Conservation (phyloP, 208 protist species). For the Leishmania lainsoni region DNA sequence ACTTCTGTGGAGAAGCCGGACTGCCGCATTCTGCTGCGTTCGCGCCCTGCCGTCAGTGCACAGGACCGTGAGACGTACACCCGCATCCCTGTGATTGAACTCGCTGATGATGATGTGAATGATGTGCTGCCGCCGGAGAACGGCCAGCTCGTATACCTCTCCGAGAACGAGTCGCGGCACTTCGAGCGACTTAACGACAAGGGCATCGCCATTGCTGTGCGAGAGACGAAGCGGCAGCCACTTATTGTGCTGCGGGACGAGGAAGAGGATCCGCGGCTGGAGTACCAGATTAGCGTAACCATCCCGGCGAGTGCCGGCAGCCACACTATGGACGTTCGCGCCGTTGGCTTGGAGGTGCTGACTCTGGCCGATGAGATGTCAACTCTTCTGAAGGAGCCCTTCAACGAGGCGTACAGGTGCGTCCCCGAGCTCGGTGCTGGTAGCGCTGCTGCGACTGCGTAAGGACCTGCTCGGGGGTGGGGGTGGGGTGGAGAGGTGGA, state of each 20-base stretch:
- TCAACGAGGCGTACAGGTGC: constrained; percentile 63
- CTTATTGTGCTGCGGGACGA: constrained; percentile 88
- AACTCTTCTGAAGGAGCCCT: constrained; percentile 45
- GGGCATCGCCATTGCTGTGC: constrained; percentile 65
- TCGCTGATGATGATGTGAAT: constrained; percentile 78
- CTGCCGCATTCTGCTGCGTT: constrained; percentile 73
- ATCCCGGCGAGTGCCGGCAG: constrained; percentile 61
- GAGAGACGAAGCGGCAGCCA: constrained; percentile 80
- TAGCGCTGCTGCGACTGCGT: not conserved
- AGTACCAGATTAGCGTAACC: constrained; percentile 69
- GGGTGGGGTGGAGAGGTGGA: not conserved
- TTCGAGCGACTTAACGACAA: constrained; percentile 70
- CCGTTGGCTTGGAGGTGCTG: constrained; percentile 68
- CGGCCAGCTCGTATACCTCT: constrained; percentile 91
- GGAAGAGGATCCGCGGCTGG: constrained; percentile 84
- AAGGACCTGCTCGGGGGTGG: too few relatives aligned
- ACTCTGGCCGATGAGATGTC: constrained; percentile 55
- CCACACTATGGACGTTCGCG: constrained; percentile 67
- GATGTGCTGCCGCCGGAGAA: constrained; percentile 84
- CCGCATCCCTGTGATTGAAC: constrained; percentile 57
- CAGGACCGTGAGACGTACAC: constrained; percentile 71
- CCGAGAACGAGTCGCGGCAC: constrained; percentile 78
- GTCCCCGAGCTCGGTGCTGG: not conserved
- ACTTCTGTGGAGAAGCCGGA: constrained; percentile 70
- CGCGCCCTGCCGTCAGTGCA: constrained; percentile 56